Conservation (phyloP, 495 filamentous ascomycete genomes). For the Penicillium mononematosum region DNA sequence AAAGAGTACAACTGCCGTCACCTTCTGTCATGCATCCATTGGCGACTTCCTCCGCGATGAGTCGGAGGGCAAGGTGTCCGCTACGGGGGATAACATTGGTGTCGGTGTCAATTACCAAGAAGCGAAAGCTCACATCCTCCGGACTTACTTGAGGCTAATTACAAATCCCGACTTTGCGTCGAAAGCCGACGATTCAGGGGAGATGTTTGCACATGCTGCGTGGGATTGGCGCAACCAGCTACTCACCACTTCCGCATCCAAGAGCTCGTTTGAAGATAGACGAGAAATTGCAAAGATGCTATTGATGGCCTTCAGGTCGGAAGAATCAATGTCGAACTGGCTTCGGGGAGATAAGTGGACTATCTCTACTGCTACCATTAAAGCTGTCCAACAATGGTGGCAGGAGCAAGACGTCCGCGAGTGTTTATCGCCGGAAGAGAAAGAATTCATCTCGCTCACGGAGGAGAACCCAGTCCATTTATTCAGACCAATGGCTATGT, state of each 20-base stretch:
- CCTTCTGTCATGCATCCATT: conserved; percentile 36
- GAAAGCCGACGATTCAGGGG: not conserved
- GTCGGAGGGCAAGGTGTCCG: conserved; percentile 17
- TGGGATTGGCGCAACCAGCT: not conserved
- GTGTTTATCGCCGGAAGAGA: conserved; percentile 5
- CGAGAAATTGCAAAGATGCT: not conserved
- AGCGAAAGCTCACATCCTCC: conserved; percentile 3
- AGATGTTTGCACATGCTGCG: not conserved
- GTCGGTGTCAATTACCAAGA: conserved; percentile 21
- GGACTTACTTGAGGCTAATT: not conserved
- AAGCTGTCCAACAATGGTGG: not conserved
- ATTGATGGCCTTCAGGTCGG: not conserved
- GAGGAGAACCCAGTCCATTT: not conserved
- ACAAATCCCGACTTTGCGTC: not conserved
- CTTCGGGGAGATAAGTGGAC: too few species aligned
- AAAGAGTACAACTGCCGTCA: conserved; percentile 27
- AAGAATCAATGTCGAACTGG: not conserved
- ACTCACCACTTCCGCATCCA: not conserved
- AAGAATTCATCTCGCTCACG: not conserved
- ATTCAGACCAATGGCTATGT: not conserved
- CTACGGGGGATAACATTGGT: conserved; percentile 7
- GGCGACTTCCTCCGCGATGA: conserved; percentile 35
- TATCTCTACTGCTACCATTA: not conserved
- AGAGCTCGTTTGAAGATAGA: not conserved
- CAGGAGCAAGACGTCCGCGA: conserved; percentile 11